These are phyloP conservation scores for Urochloa ruziziensis DNA, from an alignment of 176 grass and related monocot species.

Conservation along the genomic window DNA sequence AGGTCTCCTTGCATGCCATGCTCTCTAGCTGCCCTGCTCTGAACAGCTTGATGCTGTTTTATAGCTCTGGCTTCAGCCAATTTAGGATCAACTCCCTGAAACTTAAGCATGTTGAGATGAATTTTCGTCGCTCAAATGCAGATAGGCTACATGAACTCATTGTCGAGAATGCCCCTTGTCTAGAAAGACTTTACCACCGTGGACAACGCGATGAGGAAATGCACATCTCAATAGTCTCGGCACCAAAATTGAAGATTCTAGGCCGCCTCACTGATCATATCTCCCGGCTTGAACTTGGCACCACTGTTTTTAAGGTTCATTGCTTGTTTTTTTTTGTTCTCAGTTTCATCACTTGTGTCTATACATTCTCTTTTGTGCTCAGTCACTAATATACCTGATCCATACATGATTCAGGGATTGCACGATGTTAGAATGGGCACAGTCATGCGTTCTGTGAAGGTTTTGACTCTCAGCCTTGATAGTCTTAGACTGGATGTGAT, in stretches of 20 bases:
- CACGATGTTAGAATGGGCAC: background rate
- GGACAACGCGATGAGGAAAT: background rate
- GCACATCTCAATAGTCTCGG: background rate
- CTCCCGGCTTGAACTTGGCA: background rate
- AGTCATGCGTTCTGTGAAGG: background rate
- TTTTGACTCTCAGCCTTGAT: background rate
- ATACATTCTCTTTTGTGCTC: background rate
- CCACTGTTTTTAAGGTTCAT: background rate
- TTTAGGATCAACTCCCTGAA: background rate
- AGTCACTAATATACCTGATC: background rate
- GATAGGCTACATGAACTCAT: background rate
- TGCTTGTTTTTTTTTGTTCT: too few relatives aligned
- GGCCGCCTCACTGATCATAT: background rate
- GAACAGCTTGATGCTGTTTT: too few relatives aligned
- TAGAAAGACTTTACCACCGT: background rate
- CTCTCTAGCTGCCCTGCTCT: too few relatives aligned
- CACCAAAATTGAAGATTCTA: background rate
- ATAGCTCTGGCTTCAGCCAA: background rate
- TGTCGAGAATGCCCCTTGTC: background rate
- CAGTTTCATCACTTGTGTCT: background rate
- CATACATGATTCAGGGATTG: background rate
- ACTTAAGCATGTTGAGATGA: background rate
- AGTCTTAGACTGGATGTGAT: background rate
- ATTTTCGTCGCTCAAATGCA: background rate
- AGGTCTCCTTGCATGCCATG: too few relatives aligned